Percentiles rank a stretch among this genome's conserved stretches.
These are phyloP conservation scores for Aspergillus diversus DNA, from an alignment of 495 filamentous ascomycete genomes.

Conservation along the genomic window DNA sequence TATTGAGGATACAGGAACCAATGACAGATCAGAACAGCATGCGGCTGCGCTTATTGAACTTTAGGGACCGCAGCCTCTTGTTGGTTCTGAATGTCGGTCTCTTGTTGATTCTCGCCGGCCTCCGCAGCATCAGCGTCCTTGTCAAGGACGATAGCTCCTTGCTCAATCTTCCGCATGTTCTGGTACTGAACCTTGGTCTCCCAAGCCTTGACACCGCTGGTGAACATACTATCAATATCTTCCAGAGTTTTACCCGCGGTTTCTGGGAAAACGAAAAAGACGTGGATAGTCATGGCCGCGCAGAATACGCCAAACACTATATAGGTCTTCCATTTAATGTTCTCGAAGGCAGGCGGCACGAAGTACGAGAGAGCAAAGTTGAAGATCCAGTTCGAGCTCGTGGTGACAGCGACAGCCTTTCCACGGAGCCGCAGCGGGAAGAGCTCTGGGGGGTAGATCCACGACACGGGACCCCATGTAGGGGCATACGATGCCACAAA, in stretches of 20 bases:
- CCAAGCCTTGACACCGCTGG: constrained; percentile 68
- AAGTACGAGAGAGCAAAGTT: constrained; percentile 83
- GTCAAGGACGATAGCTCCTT: no score
- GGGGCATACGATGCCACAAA: constrained; percentile 63
- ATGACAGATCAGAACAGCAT: no score
- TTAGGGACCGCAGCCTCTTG: no score
- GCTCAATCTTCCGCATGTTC: no score
- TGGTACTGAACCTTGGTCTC: constrained; percentile 49
- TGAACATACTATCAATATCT: constrained; percentile 74
- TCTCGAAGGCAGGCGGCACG: constrained; percentile 73
- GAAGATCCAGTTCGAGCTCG: constrained; percentile 76
- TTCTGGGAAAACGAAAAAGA: constrained; percentile 81
- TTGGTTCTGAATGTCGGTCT: no score
- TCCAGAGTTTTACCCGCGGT: constrained; percentile 82
- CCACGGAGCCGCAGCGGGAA: constrained; percentile 67
- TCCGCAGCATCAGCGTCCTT: no score
- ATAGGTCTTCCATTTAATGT: constrained; percentile 75
- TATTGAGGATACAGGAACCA: no score
- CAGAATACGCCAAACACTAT: constrained; percentile 78
- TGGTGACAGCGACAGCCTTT: constrained; percentile 71
- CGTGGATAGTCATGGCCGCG: constrained; percentile 70
- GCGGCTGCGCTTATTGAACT: no score
- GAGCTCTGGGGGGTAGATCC: constrained; percentile 71
- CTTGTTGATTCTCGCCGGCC: no score
- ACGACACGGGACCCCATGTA: constrained; percentile 68